Percentiles rank a stretch among this genome's conserved stretches.
These are phyloP conservation scores for Austroboletus festivus DNA, from an alignment of 768 basidiomycete genomes.

Conservation along the genomic window DNA sequence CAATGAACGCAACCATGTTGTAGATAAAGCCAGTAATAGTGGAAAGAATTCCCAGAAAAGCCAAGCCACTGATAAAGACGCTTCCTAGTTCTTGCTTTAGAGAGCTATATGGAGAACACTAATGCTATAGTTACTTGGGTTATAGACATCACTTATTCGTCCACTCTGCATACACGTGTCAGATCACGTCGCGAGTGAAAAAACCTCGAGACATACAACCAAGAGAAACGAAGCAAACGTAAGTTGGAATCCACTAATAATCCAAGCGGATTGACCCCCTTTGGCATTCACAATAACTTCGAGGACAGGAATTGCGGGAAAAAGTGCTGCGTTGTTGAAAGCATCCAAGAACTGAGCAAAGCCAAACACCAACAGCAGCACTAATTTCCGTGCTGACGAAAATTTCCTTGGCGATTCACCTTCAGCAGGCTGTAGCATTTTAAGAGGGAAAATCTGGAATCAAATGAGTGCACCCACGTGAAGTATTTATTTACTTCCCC, in stretches of 20 bases:
- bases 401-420: slow-evolving; percentile 6
- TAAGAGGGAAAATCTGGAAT: not conserved
- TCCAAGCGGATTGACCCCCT: slow-evolving; percentile 37
- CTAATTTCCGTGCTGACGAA: slow-evolving; percentile 25
- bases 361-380: slow-evolving; percentile 38
- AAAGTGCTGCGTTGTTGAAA: slow-evolving; percentile 42
- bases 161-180: slow-evolving; percentile 19
- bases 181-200: slow-evolving; percentile 3
- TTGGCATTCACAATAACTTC: slow-evolving; percentile 18
- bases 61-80: slow-evolving; percentile 41
- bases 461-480: not conserved
- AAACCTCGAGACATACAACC: slow-evolving; percentile 12
- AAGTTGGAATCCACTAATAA: slow-evolving; percentile 43
- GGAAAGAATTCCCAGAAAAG: slow-evolving; percentile 41
- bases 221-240: slow-evolving; percentile 44
- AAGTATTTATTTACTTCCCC: not conserved
- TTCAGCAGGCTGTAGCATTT: slow-evolving; percentile 10
- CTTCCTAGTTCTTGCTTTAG: slow-evolving; percentile 37
- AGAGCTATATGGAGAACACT: slow-evolving; percentile 22
- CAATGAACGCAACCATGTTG: slow-evolving; percentile 45
- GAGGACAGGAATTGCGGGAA: slow-evolving; percentile 39
- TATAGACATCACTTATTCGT: slow-evolving; percentile 24
- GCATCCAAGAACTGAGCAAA: slow-evolving; percentile 43
- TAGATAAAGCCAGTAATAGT: slow-evolving; percentile 45
- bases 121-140: slow-evolving; percentile 28